Conservation (phyloP, 2,329 filamentous ascomycete species). For the Akanthomyces dipterigenus region DNA sequence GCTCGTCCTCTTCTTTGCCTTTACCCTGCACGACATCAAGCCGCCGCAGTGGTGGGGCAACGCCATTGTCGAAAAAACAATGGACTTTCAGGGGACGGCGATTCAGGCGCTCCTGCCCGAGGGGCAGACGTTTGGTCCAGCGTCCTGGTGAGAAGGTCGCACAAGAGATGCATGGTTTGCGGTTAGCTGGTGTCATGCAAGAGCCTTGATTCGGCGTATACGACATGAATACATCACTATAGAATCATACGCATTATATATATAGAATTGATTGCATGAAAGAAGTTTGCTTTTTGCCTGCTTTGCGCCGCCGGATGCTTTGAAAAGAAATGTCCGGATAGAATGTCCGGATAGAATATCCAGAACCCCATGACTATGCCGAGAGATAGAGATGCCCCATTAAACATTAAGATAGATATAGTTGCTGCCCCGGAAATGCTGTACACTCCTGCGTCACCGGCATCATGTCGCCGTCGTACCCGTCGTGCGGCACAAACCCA, state of each 20-base stretch:
- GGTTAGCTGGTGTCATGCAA: not conserved
- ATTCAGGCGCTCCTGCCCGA: conserved; percentile 45
- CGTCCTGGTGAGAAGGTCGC: conserved; percentile 35
- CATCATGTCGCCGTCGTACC: not conserved
- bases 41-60: conserved; percentile 68
- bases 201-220: not conserved
- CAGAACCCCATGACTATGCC: not conserved
- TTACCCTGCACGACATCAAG: conserved; percentile 55
- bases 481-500: not conserved
- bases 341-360: not conserved
- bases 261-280: not conserved
- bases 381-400: not conserved
- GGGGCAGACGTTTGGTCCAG: conserved; percentile 57
- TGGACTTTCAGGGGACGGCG: conserved; percentile 55
- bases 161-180: not conserved
- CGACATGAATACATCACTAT: too few relatives aligned
- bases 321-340: too few relatives aligned
- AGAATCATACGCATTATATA: not conserved
- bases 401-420: conserved; percentile 6
- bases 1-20: conserved; percentile 63
- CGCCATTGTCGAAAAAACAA: conserved; percentile 47
- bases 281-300: not conserved
- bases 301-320: too few relatives aligned
- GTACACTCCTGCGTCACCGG: not conserved
- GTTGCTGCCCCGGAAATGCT: not conserved